Evolutionary conservation across 2,329 filamentous ascomycete species (phyloP), one percentile per base, ranked within the genome.

Genomic region (Pseudocercospora cruenta): DNA sequence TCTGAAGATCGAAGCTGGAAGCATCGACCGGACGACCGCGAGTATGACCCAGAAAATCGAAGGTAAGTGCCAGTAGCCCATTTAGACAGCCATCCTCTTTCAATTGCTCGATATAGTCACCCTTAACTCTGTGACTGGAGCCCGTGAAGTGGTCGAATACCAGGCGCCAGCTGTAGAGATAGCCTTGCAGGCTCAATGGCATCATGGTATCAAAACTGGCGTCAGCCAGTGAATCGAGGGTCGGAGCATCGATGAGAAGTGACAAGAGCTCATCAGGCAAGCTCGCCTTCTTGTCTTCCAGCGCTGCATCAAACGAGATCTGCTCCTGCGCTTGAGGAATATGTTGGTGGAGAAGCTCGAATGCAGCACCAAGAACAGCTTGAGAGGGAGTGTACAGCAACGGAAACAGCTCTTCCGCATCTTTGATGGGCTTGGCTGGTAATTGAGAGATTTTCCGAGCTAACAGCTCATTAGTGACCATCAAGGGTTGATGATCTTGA

Each of bases 101-200:
- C 63, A 99, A 85, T 65, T 91, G 88, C 24, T 92, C 87, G 0
- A 88, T 86, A 74, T 97, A 98, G 73, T 94, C 89, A 65, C 87
- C 88, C 71, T 93, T 91, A 16, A 98, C 88, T 72, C 93, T 92
- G 77, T 91, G 90, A 0, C 94, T 79, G 5, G 77, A 75, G 28
- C 73, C 73, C 14, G 67, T 67, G 75, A 94, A 96, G 53, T 94
- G 90, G 72, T 96, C 93, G 75, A 96, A 98, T 0, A 97, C 85
- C 1, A 98, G 83, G 69, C 92, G 87, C 95, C 95, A 99, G 10
- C 92, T 91, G 28, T 97, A 83, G 2, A 99, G 84, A 74, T 97
- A 99, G 9, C 90, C 88, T 60, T 93, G 88, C 57, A 97, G 83
- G 0, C 86, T 76, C 0, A 87, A 81, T 10, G 93, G 93, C 72